phyloP scores from a whole-genome alignment of 1,284 basidiomycete species.

The Marasmius fiardii region DNA sequence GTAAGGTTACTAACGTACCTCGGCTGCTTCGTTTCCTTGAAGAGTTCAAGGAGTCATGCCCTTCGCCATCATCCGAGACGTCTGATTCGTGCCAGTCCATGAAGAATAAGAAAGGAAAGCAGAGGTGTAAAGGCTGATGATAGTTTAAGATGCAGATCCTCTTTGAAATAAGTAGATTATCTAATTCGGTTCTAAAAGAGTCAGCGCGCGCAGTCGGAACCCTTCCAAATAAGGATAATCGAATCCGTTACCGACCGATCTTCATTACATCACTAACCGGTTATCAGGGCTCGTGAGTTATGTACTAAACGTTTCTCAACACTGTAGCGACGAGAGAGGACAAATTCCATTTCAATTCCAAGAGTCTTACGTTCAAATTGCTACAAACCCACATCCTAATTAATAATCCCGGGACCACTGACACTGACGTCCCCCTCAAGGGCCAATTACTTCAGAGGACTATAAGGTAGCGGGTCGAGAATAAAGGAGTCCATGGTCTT shows the following conservation, averaged over 20 bases:
- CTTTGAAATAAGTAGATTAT: background rate
- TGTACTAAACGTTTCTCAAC: too few relatives aligned
- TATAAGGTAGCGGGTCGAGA: constrained; percentile 71
- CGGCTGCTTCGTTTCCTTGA: constrained; percentile 66
- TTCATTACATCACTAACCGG: too few relatives aligned
- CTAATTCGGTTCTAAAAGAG: background rate
- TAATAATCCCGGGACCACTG: constrained; percentile 3
- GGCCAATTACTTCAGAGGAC: constrained; percentile 67
- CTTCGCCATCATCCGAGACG: constrained; percentile 53
- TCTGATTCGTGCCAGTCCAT: constrained; percentile 59
- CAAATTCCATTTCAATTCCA: too few relatives aligned
- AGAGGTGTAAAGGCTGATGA: constrained; percentile 12
- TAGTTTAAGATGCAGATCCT: constrained; percentile 12
- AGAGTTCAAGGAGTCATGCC: constrained; percentile 32
- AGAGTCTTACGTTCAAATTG: too few relatives aligned
- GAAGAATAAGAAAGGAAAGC: background rate
- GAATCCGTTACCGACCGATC: too few relatives aligned
- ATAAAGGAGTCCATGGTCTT: constrained; percentile 79
- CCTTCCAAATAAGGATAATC: too few relatives aligned
- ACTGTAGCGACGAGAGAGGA: too few relatives aligned
- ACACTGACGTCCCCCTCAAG: too few relatives aligned
- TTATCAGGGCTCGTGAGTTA: too few relatives aligned
- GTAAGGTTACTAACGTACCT: constrained; percentile 36
- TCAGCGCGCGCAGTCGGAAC: too few relatives aligned
- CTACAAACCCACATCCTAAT: too few relatives aligned